Base-by-base conservation (phyloP, 805 yeast genomes). In the Ogataea ramenticola region DNA sequence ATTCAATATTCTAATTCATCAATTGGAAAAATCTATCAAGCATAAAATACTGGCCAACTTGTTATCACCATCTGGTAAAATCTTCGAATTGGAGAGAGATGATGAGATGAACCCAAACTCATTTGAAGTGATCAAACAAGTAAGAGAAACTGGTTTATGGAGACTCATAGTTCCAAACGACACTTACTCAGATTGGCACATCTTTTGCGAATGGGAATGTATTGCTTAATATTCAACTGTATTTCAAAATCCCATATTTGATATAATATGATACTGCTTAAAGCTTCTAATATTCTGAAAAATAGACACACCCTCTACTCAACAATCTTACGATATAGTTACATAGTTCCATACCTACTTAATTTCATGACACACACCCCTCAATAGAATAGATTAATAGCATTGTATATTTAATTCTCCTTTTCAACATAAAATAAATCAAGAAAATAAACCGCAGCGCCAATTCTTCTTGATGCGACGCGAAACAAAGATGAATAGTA, bases 191-290 rank as follows among this genome's bases (percentile, higher is more conserved):
- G 81, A 88, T 43, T 86, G 96, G 87, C 83, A 88, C 54, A 87
- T 86, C 3, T 88, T 86, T 64, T 89, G 95, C 14, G 96, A 89
- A 62, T 91, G 99, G 99, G 68, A 69, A 29, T 83, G 91, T 19
- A 15, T 34, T 9, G 24, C 37, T n/a, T 32, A n/a, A 16, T 7
- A 8, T 15, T 14, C 4, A 8, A 26, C 27, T 26, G 10, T 10
- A 26, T 26, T n/a, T n/a, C n/a, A n/a, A n/a, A n/a, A n/a, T n/a
- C n/a, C n/a, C n/a, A n/a, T n/a, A n/a, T n/a, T n/a, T n/a, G n/a
- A n/a, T n/a, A n/a, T n/a, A n/a, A n/a, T n/a, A n/a, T n/a, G n/a
- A n/a, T n/a, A n/a, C 27, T 24, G 27, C 27, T 24, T 24, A 7
- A 24, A 24, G 27, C 27, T 7, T n/a, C n/a, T n/a, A n/a, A n/a